Evolutionary conservation across 1,139 yeast species (phyloP), one percentile per base, ranked within the genome.

Genomic region (Nakaseomyces glabratus): DNA sequence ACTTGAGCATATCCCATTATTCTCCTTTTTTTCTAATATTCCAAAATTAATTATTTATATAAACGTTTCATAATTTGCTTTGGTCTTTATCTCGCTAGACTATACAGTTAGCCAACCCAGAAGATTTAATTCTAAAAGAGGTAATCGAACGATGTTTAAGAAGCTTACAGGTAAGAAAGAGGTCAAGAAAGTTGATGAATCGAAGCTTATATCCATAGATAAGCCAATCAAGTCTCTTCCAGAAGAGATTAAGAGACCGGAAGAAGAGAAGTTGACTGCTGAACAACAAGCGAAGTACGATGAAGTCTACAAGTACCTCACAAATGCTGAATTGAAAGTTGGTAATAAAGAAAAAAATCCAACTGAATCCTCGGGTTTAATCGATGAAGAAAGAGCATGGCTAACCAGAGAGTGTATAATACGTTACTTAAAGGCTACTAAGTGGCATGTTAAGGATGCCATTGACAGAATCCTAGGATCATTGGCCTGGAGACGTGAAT

Each of bases 401-500:
- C 63, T 90, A 35, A 82, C 95, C 3, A 71, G 79, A 46, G 97
- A 90, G 55, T 90, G 97, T 53, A 68, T 90, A 37, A 61, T 85
- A 49, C 69, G 98, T 51, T 90, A 88, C 52, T 63, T 88, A 37
- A 69, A 95, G 34, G 98, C 97, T 9, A 78, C 95, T 32, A 88
- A 85, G 57, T 90, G 97, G 96, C 70, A 73, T 29, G 66, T 69
- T 1, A 67, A 70, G 18, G 81, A 76, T 14, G 81, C 93, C 18
- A 78, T 76, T 34, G 72, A 71, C 43, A 71, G 98, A 47, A 65
- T 90, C 7, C 79, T 76, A 47, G 73, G 73, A 16, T 80, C 96
- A 0, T 47, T 90, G 11, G 73, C 82, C 3, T 90, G 97, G 97
- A 73, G 97, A 62, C 73, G 96, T 46, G 84, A 84, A 36, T 88